These are phyloP conservation scores for Wallacemonas sp. DNA, from an alignment of 208 protist genomes.

Conservation along the genomic window DNA sequence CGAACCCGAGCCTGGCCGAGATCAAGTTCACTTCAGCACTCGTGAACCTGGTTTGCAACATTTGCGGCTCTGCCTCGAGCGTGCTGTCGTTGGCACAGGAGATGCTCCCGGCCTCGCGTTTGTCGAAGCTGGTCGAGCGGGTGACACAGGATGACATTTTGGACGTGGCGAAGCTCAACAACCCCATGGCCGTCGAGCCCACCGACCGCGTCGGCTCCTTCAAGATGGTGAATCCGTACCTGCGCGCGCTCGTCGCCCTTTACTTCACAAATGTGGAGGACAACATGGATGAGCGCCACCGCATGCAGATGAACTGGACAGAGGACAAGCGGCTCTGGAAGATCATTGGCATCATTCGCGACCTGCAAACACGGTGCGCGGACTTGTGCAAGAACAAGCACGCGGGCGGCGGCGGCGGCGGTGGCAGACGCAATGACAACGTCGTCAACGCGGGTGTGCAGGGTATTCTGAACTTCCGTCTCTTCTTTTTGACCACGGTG, in stretches of 20 bases:
- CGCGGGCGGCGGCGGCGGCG: not conserved
- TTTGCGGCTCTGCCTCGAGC: constrained; percentile 53
- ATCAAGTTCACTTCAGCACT: constrained; percentile 60
- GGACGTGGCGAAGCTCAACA: constrained; percentile 17
- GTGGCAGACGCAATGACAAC: not conserved
- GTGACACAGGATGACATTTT: constrained; percentile 23
- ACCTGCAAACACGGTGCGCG: constrained; percentile 10
- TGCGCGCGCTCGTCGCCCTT: constrained; percentile 58
- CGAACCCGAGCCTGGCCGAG: constrained; percentile 24
- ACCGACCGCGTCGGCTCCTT: constrained; percentile 20
- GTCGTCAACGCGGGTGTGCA: constrained; percentile 45
- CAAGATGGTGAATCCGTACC: constrained; percentile 60
- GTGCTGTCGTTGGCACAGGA: constrained; percentile 60
- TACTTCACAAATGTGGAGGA: constrained; percentile 62
- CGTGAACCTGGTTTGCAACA: constrained; percentile 71
- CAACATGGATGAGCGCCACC: constrained; percentile 36
- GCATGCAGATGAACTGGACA: constrained; percentile 54
- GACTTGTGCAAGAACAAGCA: constrained; percentile 3
- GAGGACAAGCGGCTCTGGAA: constrained; percentile 46
- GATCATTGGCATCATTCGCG: constrained; percentile 38
- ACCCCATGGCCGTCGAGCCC: not conserved
- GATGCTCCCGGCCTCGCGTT: constrained; percentile 43
- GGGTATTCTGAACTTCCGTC: constrained; percentile 40
- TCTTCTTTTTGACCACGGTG: constrained; percentile 50
- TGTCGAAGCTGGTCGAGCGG: constrained; percentile 32